phyloP scores from a whole-genome alignment of 352 stramenopile species.

The Pythium biforme region DNA sequence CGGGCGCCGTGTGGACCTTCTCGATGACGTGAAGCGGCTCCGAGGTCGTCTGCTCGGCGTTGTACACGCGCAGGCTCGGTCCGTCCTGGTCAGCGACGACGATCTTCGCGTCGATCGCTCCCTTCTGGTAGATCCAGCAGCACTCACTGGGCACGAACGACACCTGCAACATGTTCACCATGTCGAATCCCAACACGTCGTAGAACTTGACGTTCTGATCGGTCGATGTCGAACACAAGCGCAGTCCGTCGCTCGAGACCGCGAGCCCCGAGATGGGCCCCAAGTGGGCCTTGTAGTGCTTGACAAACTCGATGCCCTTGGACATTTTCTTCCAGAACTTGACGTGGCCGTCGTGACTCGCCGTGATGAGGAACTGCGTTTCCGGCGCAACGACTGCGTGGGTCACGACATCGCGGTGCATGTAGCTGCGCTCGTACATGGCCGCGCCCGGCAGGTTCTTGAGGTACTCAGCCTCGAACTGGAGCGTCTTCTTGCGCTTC shows the following conservation, averaged over 20 bases:
- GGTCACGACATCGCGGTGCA: slow-evolving; percentile 96
- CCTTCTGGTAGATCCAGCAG: slow-evolving; percentile 72
- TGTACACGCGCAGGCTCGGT: slow-evolving; percentile 85
- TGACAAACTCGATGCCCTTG: slow-evolving; percentile 97
- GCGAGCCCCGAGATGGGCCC: slow-evolving; percentile 82
- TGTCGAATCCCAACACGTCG: slow-evolving; percentile 98
- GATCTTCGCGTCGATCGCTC: slow-evolving; percentile 60
- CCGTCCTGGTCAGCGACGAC: slow-evolving; percentile 70
- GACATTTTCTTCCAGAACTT: slow-evolving; percentile 99
- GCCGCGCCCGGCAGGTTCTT: slow-evolving; percentile 82
- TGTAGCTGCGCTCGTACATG: slow-evolving; percentile 97
- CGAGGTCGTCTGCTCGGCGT: slow-evolving; percentile 52
- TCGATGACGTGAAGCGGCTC: slow-evolving; percentile 69
- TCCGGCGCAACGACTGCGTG: slow-evolving; percentile 87
- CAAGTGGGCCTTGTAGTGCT: slow-evolving; percentile 98
- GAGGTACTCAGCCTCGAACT: slow-evolving; percentile 75
- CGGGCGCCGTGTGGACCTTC: slow-evolving; percentile 88
- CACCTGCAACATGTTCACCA: slow-evolving; percentile 95
- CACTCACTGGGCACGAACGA: slow-evolving; percentile 64
- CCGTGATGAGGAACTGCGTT: slow-evolving; percentile 97
- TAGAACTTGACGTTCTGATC: slow-evolving; percentile 99
- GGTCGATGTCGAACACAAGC: slow-evolving; percentile 78
- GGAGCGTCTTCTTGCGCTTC: slow-evolving; percentile 49
- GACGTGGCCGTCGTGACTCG: slow-evolving; percentile 94
- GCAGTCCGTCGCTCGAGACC: slow-evolving; percentile 81